Evolutionary conservation across 2,329 filamentous ascomycete species (phyloP).

Genomic region (Orbilia javanica): DNA sequence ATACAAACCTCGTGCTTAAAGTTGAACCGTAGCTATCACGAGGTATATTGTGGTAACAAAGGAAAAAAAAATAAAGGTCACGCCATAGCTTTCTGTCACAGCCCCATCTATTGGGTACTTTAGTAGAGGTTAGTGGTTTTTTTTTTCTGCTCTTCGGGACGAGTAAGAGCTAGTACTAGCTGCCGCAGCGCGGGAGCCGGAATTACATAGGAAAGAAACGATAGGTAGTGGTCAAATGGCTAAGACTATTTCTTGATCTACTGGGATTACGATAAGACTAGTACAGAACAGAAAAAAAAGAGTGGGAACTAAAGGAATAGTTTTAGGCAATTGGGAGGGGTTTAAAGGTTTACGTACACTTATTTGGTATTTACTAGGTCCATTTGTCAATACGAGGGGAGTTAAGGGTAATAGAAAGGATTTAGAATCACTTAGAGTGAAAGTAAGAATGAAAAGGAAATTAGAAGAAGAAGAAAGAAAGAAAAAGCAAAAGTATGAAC

Average conservation of each 20-base stretch:
- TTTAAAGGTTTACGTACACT: slow-evolving; percentile 13
- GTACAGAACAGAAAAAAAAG: background rate
- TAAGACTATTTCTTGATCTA: slow-evolving; percentile 1
- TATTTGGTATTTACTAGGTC: background rate
- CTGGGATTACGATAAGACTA: slow-evolving; percentile 25
- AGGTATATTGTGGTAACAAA: background rate
- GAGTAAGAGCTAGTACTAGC: slow-evolving; percentile 47
- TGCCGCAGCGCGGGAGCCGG: slow-evolving; percentile 49
- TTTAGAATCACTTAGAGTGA: background rate
- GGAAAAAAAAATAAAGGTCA: background rate
- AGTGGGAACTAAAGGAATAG: slow-evolving; percentile 4
- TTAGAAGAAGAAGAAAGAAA: background rate
- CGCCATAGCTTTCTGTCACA: slow-evolving; percentile 7
- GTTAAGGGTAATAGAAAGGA: background rate
- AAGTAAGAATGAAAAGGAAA: background rate
- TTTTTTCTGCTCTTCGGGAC: slow-evolving; percentile 11
- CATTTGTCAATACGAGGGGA: background rate
- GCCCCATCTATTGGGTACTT: slow-evolving; percentile 1
- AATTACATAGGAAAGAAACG: slow-evolving; percentile 4
- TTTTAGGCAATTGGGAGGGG: background rate
- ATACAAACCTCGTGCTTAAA: slow-evolving; percentile 1
- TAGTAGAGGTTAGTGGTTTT: too few relatives aligned
- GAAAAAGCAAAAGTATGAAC: slow-evolving; percentile 4
- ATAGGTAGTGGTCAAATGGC: background rate
- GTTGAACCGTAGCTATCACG: background rate